Conservation (phyloP, 768 basidiomycete species). For the Exidia glandulosa region DNA sequence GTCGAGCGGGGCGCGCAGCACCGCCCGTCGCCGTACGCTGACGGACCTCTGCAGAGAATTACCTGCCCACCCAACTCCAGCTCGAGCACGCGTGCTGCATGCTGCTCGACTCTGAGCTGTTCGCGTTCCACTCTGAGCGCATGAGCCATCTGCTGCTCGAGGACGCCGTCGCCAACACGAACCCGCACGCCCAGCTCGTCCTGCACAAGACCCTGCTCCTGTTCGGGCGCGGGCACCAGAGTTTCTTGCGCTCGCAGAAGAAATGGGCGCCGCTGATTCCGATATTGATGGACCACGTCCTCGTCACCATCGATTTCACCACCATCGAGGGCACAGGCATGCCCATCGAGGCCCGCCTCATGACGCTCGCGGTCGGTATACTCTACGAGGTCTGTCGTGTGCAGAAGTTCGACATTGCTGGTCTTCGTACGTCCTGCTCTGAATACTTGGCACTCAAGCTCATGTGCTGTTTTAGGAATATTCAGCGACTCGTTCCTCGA, state of each 20-base stretch:
- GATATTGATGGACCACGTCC: conserved; percentile 72
- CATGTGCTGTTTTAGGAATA: conserved; percentile 35
- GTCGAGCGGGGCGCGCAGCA: not conserved
- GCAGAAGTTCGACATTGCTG: conserved; percentile 66
- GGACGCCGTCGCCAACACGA: conserved; percentile 56
- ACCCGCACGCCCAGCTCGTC: conserved; percentile 76
- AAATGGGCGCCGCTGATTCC: conserved; percentile 79
- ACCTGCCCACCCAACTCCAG: conserved; percentile 72
- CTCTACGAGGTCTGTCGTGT: conserved; percentile 92
- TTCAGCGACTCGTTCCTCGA: conserved; percentile 83
- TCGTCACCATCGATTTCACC: conserved; percentile 72
- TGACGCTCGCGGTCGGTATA: conserved; percentile 57
- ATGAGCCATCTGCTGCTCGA: conserved; percentile 75
- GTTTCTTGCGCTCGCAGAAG: conserved; percentile 67
- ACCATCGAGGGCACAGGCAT: conserved; percentile 32
- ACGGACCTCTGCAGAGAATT: conserved; percentile 48
- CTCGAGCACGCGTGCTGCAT: conserved; percentile 72
- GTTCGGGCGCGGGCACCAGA: conserved; percentile 56
- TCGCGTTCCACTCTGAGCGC: conserved; percentile 81
- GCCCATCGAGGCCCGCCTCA: conserved; percentile 76
- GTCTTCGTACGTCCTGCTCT: conserved; percentile 51
- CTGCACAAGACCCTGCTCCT: conserved; percentile 66
- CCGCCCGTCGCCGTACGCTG: not conserved
- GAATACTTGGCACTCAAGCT: not conserved
- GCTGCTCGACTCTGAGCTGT: conserved; percentile 76